A percentile compares a stretch with the other conserved stretches of the same genome.
phyloP scores from a whole-genome alignment of 305 asterid genomes.

The Ruellia speciosa region DNA sequence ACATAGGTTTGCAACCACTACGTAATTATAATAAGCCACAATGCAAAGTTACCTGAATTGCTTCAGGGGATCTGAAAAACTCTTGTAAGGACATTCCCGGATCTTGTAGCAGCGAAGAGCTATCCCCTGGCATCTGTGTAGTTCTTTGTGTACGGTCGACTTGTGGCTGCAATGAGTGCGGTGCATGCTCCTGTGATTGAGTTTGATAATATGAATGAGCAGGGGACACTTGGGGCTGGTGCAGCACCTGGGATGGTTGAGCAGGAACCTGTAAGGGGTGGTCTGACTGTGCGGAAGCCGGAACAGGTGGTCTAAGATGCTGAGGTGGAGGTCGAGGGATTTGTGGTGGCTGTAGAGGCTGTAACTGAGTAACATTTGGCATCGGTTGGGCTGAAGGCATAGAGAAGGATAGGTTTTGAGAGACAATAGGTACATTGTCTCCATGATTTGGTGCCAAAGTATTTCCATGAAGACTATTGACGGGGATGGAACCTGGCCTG shows the following conservation, averaged over 20 bases:
- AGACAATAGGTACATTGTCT: constrained; percentile 40
- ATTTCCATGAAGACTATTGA: constrained; percentile 40
- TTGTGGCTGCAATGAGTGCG: constrained; percentile 38
- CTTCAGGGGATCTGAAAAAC: constrained; percentile 76
- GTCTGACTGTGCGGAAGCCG: constrained; percentile 66
- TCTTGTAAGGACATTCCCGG: constrained; percentile 71
- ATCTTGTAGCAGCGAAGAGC: constrained; percentile 60
- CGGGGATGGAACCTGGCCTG: constrained; percentile 56
- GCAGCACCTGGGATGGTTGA: constrained; percentile 47
- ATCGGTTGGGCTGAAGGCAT: constrained; percentile 45
- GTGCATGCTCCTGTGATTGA: constrained; percentile 44
- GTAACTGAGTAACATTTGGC: constrained; percentile 56
- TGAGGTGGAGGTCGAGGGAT: constrained; percentile 74
- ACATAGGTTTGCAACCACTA: constrained; percentile 10
- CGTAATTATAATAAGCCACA: constrained; percentile 1
- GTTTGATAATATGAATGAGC: constrained; percentile 48
- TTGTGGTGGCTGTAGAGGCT: constrained; percentile 82
- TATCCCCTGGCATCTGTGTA: constrained; percentile 37
- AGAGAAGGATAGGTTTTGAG: constrained; percentile 44
- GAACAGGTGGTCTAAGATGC: constrained; percentile 65
- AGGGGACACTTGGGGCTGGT: constrained; percentile 56
- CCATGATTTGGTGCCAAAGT: constrained; percentile 47
- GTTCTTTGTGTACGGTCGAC: constrained; percentile 38
- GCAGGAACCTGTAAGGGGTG: constrained; percentile 34
- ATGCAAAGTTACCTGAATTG: constrained; percentile 59